These are phyloP conservation scores for Rosa chinensis DNA, from an alignment of 306 rosid species.

Conservation along the genomic window DNA sequence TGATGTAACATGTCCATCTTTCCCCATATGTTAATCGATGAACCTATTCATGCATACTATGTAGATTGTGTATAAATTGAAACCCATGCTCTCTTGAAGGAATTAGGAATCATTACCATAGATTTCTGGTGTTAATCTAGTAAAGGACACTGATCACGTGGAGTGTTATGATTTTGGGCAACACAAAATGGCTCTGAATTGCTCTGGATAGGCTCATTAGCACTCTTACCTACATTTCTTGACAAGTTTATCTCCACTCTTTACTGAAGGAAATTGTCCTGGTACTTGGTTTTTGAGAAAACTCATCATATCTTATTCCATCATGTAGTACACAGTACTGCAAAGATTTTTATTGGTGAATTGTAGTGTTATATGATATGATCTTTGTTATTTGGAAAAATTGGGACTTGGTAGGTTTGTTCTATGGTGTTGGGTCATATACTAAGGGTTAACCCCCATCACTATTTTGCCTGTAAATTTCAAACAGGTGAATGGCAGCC, in stretches of 20 bases:
- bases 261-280: no score
- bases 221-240: not conserved
- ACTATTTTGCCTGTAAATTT: conserved; percentile 24
- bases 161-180: not conserved
- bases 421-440: not conserved
- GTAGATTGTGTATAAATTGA: not conserved
- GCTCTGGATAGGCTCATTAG: not conserved
- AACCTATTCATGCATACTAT: conserved; percentile 7
- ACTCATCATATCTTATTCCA: not conserved
- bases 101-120: not conserved
- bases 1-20: not conserved
- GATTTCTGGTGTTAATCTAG: not conserved
- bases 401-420: not conserved
- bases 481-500: conserved; percentile 91
- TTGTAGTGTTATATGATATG: not conserved
- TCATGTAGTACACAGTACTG: not conserved
- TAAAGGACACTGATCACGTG: not conserved
- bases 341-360: not conserved
- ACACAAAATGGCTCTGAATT: not conserved
- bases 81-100: not conserved
- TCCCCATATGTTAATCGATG: not conserved
- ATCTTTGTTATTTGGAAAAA: not conserved
- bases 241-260: not conserved
- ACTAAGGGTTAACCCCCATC: not conserved
- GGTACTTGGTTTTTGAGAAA: not conserved